Percentiles rank a stretch among this genome's conserved stretches.
phyloP scores from a whole-genome alignment of 352 stramenopile species.

The Sclerospora graminicola region DNA sequence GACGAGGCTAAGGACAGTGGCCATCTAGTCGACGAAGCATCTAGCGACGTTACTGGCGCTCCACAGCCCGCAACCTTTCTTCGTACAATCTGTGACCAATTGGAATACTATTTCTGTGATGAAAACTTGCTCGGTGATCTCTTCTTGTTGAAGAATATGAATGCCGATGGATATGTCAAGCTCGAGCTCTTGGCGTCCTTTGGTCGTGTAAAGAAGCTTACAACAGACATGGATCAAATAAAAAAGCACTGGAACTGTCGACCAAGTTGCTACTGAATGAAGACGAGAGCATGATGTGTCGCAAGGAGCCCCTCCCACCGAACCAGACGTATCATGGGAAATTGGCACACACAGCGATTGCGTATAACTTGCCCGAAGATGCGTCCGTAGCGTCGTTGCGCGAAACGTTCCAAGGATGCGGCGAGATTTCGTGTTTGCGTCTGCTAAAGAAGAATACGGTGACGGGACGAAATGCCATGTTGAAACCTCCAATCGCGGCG shows the following conservation, averaged over 20 bases:
- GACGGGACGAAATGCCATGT: conserved; percentile 71
- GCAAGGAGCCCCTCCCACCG: conserved; percentile 65
- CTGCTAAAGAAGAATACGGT: conserved; percentile 84
- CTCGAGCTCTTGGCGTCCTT: too few species aligned
- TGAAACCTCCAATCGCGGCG: conserved; percentile 77
- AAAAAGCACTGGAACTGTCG: conserved; percentile 73
- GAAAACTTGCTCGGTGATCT: too few species aligned
- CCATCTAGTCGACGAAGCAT: too few species aligned
- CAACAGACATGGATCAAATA: conserved; percentile 75
- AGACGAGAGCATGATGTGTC: conserved; percentile 76
- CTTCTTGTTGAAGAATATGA: too few species aligned
- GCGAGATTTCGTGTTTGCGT: conserved; percentile 77
- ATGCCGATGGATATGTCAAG: conserved; percentile 82
- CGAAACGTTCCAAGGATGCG: conserved; percentile 74
- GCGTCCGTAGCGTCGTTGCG: too few species aligned
- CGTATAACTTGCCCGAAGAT: conserved; percentile 80
- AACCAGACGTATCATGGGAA: too few species aligned
- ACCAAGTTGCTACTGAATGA: conserved; percentile 81
- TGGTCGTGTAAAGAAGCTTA: too few species aligned
- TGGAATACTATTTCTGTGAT: too few species aligned
- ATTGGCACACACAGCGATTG: conserved; percentile 75
- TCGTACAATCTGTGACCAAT: too few species aligned
- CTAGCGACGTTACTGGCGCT: too few species aligned
- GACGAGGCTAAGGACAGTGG: too few species aligned
- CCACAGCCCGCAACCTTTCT: too few species aligned